Evolutionary conservation across 768 basidiomycete genomes (phyloP), one percentile per base, ranked within the genome.

Genomic region (Rhodotorula diobovata): DNA sequence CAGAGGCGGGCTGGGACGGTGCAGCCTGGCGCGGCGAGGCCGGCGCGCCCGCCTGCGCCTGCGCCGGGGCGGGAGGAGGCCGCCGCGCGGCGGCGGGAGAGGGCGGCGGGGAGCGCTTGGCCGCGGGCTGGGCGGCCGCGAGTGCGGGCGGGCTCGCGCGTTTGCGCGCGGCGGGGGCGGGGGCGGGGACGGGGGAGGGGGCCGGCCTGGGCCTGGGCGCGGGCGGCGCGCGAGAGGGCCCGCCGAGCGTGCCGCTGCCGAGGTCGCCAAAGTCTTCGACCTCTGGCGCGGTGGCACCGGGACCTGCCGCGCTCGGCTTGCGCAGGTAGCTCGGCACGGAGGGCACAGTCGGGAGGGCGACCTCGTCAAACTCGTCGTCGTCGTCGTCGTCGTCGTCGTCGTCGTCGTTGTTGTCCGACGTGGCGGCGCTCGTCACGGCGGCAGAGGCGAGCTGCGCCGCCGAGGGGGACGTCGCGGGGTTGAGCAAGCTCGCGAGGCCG

Each of bases 311-410:
- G n/a, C n/a, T n/a, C n/a, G n/a, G n/a, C n/a, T 43, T 43, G 41
- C 67, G 53, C n/a, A 68, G 39, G 48, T 63, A 58, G 16, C 25
- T 4, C 18, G 67, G 67, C 18, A 68, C 67, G 32, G 54, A 54
- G 4, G 18, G 23, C 30, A n/a, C 39, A 8, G 34, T 16, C n/a
- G 51, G 51, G 51, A 53, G 51, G 21, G 28, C 30, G 28, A 62
- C 68, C 43, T 69, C 62, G 35, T 63, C 68, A n/a, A 63, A 62
- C 21, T 69, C 65, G 43, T 58, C 56, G 10, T 66, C 67, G 46
- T 63, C 45, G 34, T 53, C 62, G 20, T 58, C 55, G 6, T 58
- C 61, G 25, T 58, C 61, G 4, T 28, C 56, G 30, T 35, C 55
- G 2, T 34, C 41, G 25, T 30, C 30, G 39, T 57, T 55, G 5